These are phyloP conservation scores for Xanthoceras sorbifolium DNA, from an alignment of 345 rosid species.

Conservation along the genomic window DNA sequence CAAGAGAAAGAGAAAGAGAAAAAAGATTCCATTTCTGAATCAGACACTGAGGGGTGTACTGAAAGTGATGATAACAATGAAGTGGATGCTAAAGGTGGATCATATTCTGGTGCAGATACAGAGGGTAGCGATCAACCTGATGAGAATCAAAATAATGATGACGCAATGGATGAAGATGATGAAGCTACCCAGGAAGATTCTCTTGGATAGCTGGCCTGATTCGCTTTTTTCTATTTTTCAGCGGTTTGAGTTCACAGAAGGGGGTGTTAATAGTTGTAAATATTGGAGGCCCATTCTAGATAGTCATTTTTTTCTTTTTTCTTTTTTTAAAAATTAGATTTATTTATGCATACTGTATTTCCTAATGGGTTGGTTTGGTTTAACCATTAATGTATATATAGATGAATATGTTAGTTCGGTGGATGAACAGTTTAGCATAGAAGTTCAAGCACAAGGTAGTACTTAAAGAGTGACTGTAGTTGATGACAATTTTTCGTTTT, in stretches of 20 bases:
- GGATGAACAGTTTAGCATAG: not conserved
- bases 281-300: not conserved
- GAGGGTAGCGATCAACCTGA: constrained; percentile 40
- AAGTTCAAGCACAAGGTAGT: not conserved
- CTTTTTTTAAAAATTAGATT: not conserved
- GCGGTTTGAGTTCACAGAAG: not conserved
- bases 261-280: constrained; percentile 7
- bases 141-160: constrained; percentile 31
- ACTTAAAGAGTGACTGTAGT: not conserved
- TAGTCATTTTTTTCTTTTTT: not conserved
- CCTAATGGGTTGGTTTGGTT: not conserved
- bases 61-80: constrained; percentile 32
- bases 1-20: constrained; percentile 32
- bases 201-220: constrained; percentile 29
- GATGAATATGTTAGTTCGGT: not conserved
- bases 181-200: constrained; percentile 49
- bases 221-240: not conserved
- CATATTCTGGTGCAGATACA: constrained; percentile 47
- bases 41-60: constrained; percentile 58
- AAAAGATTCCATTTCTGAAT: constrained; percentile 43
- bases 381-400: not conserved
- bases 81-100: constrained; percentile 20
- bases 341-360: not conserved
- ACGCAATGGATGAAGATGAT: constrained; percentile 60
- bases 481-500: not conserved